These are phyloP conservation scores for Pulveroboletus sp. DNA, from an alignment of 768 basidiomycete species.

Conservation along the genomic window DNA sequence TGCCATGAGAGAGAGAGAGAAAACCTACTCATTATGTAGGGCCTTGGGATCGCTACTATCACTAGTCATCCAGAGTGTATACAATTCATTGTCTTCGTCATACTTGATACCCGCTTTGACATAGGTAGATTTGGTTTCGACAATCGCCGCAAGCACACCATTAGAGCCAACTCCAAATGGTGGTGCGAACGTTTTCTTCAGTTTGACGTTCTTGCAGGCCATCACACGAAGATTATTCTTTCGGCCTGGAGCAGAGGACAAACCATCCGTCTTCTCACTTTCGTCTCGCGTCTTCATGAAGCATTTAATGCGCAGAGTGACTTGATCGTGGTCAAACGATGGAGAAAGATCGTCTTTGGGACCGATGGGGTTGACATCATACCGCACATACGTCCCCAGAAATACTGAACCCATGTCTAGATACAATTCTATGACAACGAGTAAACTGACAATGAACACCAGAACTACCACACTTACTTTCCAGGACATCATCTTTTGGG, in stretches of 20 bases:
- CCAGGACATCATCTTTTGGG: constrained; percentile 5
- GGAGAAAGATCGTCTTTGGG: background rate
- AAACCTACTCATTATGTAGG: constrained; percentile 7
- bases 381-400: constrained; percentile 6
- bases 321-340: background rate
- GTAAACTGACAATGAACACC: background rate
- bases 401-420: constrained; percentile 9
- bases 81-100: background rate
- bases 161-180: constrained; percentile 1
- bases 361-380: background rate
- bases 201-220: constrained; percentile 1
- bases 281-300: constrained; percentile 13
- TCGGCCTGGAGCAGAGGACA: background rate
- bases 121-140: background rate
- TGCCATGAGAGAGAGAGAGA: background rate
- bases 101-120: constrained; percentile 6
- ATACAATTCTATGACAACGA: constrained; percentile 8
- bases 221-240: background rate
- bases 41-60: background rate
- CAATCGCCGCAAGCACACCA: background rate
- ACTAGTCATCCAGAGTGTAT: constrained; percentile 10
- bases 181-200: constrained; percentile 10
- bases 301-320: constrained; percentile 5
- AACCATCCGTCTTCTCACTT: background rate
- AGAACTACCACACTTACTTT: constrained; percentile 5